A percentile compares a stretch with the other conserved stretches of the same genome.
Conservation (phyloP, 2,329 filamentous ascomycete genomes). For the Camillea tinctor region DNA sequence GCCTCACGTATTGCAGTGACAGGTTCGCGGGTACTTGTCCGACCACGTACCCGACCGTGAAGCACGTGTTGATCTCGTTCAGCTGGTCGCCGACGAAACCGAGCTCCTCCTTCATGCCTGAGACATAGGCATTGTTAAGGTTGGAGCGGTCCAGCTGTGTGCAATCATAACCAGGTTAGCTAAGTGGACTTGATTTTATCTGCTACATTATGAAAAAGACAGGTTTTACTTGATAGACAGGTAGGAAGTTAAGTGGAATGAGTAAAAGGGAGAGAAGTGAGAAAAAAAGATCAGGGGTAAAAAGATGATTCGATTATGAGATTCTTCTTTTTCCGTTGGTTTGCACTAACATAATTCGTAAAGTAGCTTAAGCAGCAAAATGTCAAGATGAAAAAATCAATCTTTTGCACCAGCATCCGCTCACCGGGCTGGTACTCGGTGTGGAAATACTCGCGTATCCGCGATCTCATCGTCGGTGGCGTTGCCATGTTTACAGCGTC, state of each 20-base stretch:
- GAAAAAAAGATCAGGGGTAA: not conserved
- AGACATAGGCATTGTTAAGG: conserved; percentile 54
- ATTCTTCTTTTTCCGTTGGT: not conserved
- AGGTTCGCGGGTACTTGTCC: conserved; percentile 63
- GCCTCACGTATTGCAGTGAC: conserved; percentile 61
- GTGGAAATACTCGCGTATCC: conserved; percentile 29
- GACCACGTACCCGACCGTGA: conserved; percentile 45
- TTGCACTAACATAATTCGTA: conserved; percentile 49
- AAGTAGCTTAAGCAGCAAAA: conserved; percentile 62
- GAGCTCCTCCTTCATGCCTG: conserved; percentile 52
- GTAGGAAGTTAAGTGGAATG: not conserved
- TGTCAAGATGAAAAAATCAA: conserved; percentile 64
- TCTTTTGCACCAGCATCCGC: conserved; percentile 51
- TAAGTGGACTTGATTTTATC: too few relatives aligned
- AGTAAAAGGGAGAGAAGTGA: not conserved
- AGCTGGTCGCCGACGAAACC: conserved; percentile 47
- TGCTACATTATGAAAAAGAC: too few relatives aligned
- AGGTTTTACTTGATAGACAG: too few relatives aligned
- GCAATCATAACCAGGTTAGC: not conserved
- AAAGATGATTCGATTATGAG: not conserved
- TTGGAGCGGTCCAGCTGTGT: conserved; percentile 49
- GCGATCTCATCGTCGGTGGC: conserved; percentile 10
- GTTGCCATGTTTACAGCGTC: conserved; percentile 15
- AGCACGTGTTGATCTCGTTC: conserved; percentile 53
- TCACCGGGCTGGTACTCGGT: conserved; percentile 35